Evolutionary conservation across 2,329 filamentous ascomycete genomes (phyloP), one percentile per base, ranked within the genome.

Genomic region (Penicillium capsulatum): DNA sequence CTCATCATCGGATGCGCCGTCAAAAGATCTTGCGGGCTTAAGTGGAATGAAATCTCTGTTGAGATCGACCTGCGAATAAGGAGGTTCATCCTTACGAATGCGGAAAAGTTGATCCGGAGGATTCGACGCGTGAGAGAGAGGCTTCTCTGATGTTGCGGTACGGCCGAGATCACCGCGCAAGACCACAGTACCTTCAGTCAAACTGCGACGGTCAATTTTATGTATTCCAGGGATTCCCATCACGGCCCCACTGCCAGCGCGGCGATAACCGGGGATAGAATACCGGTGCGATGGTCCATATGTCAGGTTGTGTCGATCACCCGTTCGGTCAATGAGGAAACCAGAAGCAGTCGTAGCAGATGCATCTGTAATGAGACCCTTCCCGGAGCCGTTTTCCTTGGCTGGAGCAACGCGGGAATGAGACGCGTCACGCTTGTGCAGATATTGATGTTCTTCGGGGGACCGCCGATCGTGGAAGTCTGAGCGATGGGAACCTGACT

Each of bases 271-370:
- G 0, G 89, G 88, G 8, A 94, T 67, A 38, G 75, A 77, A 48
- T 84, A 85, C 24, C 78, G 79, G 59, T 95, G 81, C 27, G 85
- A 74, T 17, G 78, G 76, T 2, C 86, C 86, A 60, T 90, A 96
- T 17, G 76, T 75, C 31, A 84, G 63, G 49, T 92, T 88, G 33
- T 88, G 75, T 3, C 75, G 70, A 55, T 97, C 91, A 0, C 91
- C 90, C 55, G 80, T 81, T 29, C 71, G 79, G 63, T 97, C 91
- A 36, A n/a, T n/a, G n/a, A n/a, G n/a, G n/a, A n/a, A n/a, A n/a
- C n/a, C n/a, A n/a, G n/a, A n/a, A n/a, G n/a, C n/a, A n/a, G n/a
- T n/a, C n/a, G n/a, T n/a, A n/a, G n/a, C n/a, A n/a, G n/a, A n/a
- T n/a, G n/a, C n/a, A n/a, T n/a, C n/a, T n/a, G n/a, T n/a, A n/a